These are phyloP conservation scores for Beauveria medogensis DNA, from an alignment of 2,329 filamentous ascomycete genomes.

Conservation along the genomic window DNA sequence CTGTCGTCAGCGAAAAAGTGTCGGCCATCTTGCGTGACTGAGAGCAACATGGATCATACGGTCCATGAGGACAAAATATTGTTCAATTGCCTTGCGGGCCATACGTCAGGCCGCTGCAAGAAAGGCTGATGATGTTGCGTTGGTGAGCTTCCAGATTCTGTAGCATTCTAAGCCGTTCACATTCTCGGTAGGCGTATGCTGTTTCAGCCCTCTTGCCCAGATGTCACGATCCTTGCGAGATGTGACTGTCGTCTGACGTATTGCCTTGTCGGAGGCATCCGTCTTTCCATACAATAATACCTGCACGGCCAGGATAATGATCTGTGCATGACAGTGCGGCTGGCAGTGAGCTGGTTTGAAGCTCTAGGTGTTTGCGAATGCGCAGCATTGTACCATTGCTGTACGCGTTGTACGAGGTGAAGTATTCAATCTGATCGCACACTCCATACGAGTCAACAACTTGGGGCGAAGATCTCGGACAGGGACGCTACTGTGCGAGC, in stretches of 20 bases:
- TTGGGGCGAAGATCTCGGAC: conserved; percentile 3
- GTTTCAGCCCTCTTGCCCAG: background rate
- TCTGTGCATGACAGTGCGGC: conserved; percentile 7
- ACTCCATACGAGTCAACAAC: conserved; percentile 11
- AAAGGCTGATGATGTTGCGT: background rate
- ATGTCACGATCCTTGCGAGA: background rate
- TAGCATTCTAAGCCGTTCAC: background rate
- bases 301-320: conserved; percentile 9
- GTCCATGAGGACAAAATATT: conserved; percentile 9
- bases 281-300: background rate
- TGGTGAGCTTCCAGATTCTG: conserved; percentile 5
- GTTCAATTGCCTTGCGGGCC: conserved; percentile 2
- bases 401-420: conserved; percentile 13
- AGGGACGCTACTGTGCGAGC: conserved; percentile 10
- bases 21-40: background rate
- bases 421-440: conserved; percentile 7
- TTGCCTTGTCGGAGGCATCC: conserved; percentile 3
- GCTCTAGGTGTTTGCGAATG: conserved; percentile 1
- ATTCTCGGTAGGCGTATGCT: background rate
- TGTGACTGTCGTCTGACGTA: background rate
- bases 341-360: conserved; percentile 6
- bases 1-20: background rate
- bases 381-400: conserved; percentile 14
- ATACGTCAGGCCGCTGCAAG: background rate
- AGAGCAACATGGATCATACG: conserved; percentile 8